These are phyloP conservation scores for Primulina tabacum DNA, from an alignment of 257 asterid species.

Conservation along the genomic window DNA sequence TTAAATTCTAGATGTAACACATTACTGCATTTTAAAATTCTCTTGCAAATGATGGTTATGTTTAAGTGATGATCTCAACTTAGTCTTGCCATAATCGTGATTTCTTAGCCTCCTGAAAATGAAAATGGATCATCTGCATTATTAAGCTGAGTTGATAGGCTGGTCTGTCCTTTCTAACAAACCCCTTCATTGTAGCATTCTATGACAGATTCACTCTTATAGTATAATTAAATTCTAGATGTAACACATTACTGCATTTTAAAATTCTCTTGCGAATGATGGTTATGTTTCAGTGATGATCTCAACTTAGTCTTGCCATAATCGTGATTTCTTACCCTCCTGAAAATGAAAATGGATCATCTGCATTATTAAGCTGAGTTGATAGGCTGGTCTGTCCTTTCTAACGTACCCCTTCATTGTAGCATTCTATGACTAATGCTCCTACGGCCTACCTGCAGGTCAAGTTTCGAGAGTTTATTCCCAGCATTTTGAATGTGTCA, in stretches of 20 bases:
- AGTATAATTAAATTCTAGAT: no score
- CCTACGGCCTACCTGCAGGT: conserved; percentile 42
- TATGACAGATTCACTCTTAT: no score
- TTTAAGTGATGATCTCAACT: no score
- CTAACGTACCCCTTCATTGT: conserved; percentile 8
- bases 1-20: not conserved
- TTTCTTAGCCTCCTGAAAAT: no score
- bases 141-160: no score
- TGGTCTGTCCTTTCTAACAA: no score
- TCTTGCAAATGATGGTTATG: no score
- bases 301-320: not conserved
- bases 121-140: no score
- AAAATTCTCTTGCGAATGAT: not conserved
- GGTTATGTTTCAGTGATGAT: not conserved
- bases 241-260: no score
- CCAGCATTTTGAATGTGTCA: conserved; percentile 90
- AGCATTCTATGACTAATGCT: conserved; percentile 14
- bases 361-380: conserved; percentile 8
- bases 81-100: no score
- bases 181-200: no score
- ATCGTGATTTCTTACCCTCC: not conserved
- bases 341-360: not conserved
- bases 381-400: conserved; percentile 15
- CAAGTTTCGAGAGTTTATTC: conserved; percentile 91
- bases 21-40: not conserved